Evolutionary conservation across 2,329 filamentous ascomycete species (phyloP), one percentile per base, ranked within the genome.

Genomic region (Colletotrichum falcatum): DNA sequence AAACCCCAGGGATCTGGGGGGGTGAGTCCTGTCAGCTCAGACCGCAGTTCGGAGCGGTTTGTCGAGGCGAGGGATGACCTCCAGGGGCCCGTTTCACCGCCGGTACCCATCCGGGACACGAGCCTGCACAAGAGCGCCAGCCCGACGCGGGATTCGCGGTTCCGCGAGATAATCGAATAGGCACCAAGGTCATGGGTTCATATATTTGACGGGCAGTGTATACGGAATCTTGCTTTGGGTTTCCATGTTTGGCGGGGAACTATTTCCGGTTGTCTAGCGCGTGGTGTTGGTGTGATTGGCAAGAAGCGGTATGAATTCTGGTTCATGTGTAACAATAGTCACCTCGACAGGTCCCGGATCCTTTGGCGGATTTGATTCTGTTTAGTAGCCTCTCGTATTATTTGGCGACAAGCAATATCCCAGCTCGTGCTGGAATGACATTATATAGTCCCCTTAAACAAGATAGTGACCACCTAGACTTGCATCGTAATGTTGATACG

Each of bases 61-160:
- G 86, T 89, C 66, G 87, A 89, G 77, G 85, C 83, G 12, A 81
- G 81, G 69, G 69, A 71, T 5, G 73, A 73, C 8, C 72, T 73
- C 16, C 61, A 70, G 37, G 73, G 67, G 8, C 74, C 74, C 26
- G 78, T 85, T 16, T 79, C 79, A 30, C 80, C 83, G 11, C 84
- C 84, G 1, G 76, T 76, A 16, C 78, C 76, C 1, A 78, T 85
- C 9, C 75, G 73, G 42, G 81, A 81, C 16, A 74, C 77, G 20
- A 76, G 74, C 0, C 73, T 73, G 26, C 77, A 79, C n/a, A 80
- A 81, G 58, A 83, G 83, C 56, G 82, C 82, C 61, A 90, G 87
- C 76, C 87, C 88, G 0, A 84, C 80, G 5, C 81, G 89, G 63
- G 87, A 88, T 72, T 89, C 89, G 48, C 86, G 83, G 74, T 91